Evolutionary conservation across 108 stramenopile species (phyloP).

Genomic region (Schizochytrium sp.): DNA sequence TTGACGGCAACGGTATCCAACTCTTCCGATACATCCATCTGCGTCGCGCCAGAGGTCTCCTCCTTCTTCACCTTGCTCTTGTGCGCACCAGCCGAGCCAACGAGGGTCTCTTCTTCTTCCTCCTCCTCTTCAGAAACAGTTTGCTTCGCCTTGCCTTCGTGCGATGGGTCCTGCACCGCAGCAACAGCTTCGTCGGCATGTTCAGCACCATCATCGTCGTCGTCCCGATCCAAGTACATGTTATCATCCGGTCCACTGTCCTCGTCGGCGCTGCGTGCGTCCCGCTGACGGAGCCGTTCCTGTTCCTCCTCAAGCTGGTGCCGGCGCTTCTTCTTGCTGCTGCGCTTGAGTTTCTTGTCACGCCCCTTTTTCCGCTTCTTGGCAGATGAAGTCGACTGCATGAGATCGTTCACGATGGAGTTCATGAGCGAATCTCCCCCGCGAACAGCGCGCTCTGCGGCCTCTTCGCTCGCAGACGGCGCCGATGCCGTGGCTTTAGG

Average conservation of each 20-base stretch:
- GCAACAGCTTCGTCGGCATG: background rate
- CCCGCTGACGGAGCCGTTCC: no score
- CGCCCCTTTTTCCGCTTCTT: slow-evolving; percentile 4
- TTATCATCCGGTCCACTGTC: background rate
- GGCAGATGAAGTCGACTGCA: background rate
- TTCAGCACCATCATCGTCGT: slow-evolving; percentile 1
- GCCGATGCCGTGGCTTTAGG: background rate
- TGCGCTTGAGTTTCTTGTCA: background rate
- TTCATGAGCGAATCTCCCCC: slow-evolving; percentile 25
- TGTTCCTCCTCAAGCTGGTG: background rate
- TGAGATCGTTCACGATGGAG: slow-evolving; percentile 36
- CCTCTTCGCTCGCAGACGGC: background rate
- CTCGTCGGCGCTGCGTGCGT: background rate
- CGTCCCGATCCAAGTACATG: slow-evolving; percentile 17
- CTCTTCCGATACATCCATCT: no score
- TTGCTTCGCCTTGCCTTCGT: no score
- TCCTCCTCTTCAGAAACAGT: background rate
- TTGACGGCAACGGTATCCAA: background rate
- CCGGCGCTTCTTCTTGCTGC: background rate
- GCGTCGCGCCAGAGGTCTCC: background rate
- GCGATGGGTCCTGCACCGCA: background rate
- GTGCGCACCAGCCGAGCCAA: background rate
- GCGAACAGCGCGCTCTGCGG: background rate
- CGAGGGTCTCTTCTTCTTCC: background rate
- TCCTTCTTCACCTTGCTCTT: background rate